Conservation (phyloP, 306 rosid genomes). For the Sphenostylis stenocarpa region DNA sequence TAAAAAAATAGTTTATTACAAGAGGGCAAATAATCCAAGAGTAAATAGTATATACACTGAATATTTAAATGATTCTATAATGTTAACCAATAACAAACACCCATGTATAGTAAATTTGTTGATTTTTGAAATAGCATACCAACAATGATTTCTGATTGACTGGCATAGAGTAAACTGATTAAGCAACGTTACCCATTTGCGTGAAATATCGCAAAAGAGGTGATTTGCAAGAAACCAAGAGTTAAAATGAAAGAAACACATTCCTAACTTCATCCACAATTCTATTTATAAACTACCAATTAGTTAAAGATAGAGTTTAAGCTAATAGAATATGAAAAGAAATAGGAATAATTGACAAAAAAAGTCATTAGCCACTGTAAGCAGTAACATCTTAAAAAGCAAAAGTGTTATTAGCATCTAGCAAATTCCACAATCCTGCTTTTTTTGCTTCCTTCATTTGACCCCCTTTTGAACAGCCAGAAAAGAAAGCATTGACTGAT, state of each 20-base stretch:
- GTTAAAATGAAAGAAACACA: conserved; percentile 1
- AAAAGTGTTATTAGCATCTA: background rate
- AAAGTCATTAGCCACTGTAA: background rate
- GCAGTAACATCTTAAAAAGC: background rate
- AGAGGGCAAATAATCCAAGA: background rate
- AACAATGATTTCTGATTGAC: background rate
- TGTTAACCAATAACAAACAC: background rate
- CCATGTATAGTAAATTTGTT: background rate
- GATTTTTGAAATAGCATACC: background rate
- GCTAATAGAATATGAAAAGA: background rate
- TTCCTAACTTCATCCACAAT: background rate
- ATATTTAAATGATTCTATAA: background rate
- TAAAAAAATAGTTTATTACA: background rate
- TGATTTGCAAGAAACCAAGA: background rate
- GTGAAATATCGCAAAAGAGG: conserved; percentile 14
- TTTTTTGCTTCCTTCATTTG: background rate
- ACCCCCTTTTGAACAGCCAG: background rate
- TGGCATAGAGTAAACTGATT: background rate
- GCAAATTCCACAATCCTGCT: background rate
- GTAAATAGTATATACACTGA: background rate
- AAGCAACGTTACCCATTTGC: background rate
- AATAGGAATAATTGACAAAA: background rate
- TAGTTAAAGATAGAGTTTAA: background rate
- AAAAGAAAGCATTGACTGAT: conserved; percentile 3
- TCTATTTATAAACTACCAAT: background rate